Percentiles rank a stretch among this genome's conserved stretches.
phyloP scores from a whole-genome alignment of 2,329 filamentous ascomycete genomes.

The Sporothrix inflata region DNA sequence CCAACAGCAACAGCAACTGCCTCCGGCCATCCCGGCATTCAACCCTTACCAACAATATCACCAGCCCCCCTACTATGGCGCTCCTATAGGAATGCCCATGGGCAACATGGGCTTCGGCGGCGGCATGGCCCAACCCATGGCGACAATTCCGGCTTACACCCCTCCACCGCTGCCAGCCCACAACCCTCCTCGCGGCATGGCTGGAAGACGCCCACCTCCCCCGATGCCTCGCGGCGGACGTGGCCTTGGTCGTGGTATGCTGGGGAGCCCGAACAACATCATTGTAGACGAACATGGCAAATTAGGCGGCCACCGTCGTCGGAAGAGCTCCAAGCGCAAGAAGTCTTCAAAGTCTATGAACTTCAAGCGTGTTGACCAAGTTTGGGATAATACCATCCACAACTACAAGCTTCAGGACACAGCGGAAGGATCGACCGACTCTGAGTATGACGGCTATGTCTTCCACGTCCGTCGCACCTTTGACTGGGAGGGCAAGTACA shows the following conservation, averaged over 20 bases:
- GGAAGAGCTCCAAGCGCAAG: conserved; percentile 27
- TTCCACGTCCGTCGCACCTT: conserved; percentile 85
- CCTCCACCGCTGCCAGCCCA: conserved; percentile 11
- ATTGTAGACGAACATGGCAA: neutral
- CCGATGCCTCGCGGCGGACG: neutral
- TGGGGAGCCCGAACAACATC: neutral
- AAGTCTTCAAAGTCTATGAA: conserved; percentile 39
- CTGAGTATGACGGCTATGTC: conserved; percentile 74
- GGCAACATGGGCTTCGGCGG: conserved; percentile 2
- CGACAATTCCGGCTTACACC: neutral
- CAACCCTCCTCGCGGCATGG: neutral
- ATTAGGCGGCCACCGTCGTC: neutral
- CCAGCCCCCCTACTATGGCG: conserved; percentile 18
- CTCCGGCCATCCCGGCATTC: neutral
- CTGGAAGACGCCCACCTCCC: neutral
- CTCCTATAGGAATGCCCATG: neutral
- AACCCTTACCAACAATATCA: conserved; percentile 23
- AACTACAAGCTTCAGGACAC: conserved; percentile 60
- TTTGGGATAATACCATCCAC: conserved; percentile 56
- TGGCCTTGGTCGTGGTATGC: neutral
- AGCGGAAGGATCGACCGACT: conserved; percentile 49
- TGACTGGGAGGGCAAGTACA: conserved; percentile 81
- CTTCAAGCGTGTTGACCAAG: conserved; percentile 58
- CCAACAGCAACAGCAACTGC: conserved; percentile 25
- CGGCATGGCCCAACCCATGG: neutral